phyloP scores from a whole-genome alignment of 2,329 filamentous ascomycete genomes.

The Aspergillus transmontanensis region DNA sequence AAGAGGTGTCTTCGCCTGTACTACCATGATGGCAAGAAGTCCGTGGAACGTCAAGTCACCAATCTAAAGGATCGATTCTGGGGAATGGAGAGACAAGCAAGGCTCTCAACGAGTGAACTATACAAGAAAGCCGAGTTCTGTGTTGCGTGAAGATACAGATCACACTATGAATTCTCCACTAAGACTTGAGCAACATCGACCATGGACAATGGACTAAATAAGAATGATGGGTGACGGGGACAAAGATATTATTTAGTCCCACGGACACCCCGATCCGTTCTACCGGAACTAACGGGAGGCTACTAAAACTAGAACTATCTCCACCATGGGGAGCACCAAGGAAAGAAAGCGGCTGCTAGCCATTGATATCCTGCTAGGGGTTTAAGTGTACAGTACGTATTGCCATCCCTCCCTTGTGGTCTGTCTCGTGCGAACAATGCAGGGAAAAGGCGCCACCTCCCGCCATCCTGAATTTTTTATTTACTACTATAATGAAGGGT shows the following conservation, averaged over 20 bases:
- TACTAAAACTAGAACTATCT: not conserved
- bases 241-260: not conserved
- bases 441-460: not conserved
- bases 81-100: not conserved
- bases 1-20: slow-evolving; percentile 30
- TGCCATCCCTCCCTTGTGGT: not conserved
- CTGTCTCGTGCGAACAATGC: not conserved
- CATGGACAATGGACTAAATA: not conserved
- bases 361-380: not conserved
- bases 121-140: not conserved
- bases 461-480: not conserved
- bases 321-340: not conserved
- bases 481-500: not conserved
- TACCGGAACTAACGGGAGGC: not conserved
- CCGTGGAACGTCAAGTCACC: not conserved
- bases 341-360: not conserved
- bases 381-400: not conserved
- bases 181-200: not conserved
- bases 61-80: not conserved
- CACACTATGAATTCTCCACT: not conserved
- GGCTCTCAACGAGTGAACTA: not conserved
- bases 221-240: not conserved
- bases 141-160: not conserved
- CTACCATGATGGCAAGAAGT: slow-evolving; percentile 21
- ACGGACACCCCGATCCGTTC: not conserved